Conservation (phyloP, 208 protist genomes). For the Leishmania amazonensis region DNA sequence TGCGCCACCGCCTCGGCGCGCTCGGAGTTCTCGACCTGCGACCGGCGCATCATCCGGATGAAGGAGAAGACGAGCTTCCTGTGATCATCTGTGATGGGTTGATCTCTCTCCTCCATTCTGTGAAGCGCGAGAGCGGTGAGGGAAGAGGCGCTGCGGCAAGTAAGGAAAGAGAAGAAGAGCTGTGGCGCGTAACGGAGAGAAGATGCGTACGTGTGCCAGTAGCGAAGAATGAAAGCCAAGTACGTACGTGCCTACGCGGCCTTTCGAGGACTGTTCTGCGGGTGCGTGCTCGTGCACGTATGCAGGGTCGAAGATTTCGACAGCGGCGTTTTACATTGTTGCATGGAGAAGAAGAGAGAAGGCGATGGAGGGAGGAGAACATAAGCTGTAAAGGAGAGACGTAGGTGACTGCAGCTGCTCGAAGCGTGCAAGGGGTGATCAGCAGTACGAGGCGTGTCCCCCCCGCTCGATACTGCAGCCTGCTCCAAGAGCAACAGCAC, state of each 20-base stretch:
- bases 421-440: not conserved
- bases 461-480: not conserved
- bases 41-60: conserved; percentile 67
- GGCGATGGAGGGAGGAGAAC: not conserved
- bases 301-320: not conserved
- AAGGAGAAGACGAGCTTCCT: conserved; percentile 89
- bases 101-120: conserved; percentile 35
- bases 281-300: not conserved
- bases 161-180: not conserved
- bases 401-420: not conserved
- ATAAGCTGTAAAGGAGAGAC: not conserved
- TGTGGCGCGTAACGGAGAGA: not conserved
- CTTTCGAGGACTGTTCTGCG: not conserved
- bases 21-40: conserved; percentile 43
- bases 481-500: not conserved
- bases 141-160: not conserved
- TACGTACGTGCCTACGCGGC: not conserved
- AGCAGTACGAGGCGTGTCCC: not conserved
- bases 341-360: not conserved
- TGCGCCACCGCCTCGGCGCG: conserved; percentile 54
- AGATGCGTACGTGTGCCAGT: not conserved
- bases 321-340: not conserved
- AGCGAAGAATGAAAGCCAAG: not conserved
- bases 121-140: not conserved
- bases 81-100: conserved; percentile 72